These are phyloP conservation scores for Psidium friedrichsthalianum DNA, from an alignment of 345 rosid species.

Conservation along the genomic window DNA sequence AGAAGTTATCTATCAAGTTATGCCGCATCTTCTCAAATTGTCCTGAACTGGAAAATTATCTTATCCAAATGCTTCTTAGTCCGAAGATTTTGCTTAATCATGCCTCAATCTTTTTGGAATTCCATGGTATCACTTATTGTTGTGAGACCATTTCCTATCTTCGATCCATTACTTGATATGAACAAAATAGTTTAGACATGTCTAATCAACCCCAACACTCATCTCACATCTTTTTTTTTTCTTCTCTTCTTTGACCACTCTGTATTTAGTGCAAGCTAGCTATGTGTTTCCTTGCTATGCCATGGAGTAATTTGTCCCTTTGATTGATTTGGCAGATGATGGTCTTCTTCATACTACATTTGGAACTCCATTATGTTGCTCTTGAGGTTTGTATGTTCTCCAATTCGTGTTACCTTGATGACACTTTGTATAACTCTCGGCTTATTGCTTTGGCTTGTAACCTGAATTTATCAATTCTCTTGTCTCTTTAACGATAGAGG, in stretches of 20 bases:
- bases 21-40: background rate
- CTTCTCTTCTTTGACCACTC: background rate
- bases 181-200: background rate
- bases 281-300: background rate
- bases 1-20: background rate
- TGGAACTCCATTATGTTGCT: conserved; percentile 98
- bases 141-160: background rate
- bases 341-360: conserved; percentile 93
- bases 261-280: background rate
- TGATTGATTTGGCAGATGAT: conserved; percentile 35
- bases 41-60: background rate
- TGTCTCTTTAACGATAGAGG: too few species aligned
- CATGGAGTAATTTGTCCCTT: background rate
- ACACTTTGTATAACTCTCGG: background rate
- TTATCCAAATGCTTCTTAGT: background rate
- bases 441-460: too few species aligned
- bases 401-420: background rate
- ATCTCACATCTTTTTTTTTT: background rate
- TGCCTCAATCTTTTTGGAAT: background rate
- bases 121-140: background rate
- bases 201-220: background rate
- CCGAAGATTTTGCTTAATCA: background rate
- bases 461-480: too few species aligned
- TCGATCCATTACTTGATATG: background rate
- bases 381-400: conserved; percentile 52